Conservation (phyloP, 495 filamentous ascomycete species). For the Penicillium roqueforti region DNA sequence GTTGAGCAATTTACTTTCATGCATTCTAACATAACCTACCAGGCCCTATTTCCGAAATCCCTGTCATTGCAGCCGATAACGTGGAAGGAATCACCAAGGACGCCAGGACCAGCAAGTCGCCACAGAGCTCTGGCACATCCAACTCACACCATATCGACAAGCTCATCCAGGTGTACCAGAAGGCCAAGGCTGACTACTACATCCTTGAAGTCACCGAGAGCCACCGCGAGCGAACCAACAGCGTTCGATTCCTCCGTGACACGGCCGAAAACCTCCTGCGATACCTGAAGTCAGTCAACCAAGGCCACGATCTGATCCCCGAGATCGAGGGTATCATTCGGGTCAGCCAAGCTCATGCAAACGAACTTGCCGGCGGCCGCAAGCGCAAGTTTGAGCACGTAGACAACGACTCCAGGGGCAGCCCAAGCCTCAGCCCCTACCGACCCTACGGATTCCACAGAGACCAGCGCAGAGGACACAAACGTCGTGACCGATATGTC, state of each 20-base stretch:
- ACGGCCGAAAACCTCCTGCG: conserved; percentile 43
- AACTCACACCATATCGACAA: conserved; percentile 19
- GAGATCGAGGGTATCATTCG: conserved; percentile 32
- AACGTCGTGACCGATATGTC: neutral
- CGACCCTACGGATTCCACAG: conserved; percentile 1
- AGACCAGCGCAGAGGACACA: neutral
- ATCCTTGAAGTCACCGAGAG: conserved; percentile 8
- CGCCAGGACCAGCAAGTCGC: neutral
- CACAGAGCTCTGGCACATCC: neutral
- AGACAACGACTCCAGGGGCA: neutral
- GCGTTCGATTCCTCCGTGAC: conserved; percentile 47
- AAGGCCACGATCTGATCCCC: conserved; percentile 20
- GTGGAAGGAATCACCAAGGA: neutral
- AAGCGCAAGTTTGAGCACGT: conserved; percentile 41
- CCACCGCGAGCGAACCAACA: conserved; percentile 23
- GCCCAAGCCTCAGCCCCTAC: neutral
- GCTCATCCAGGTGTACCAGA: conserved; percentile 33
- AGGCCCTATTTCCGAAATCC: conserved; percentile 1
- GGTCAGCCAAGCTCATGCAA: conserved; percentile 30
- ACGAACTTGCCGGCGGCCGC: conserved; percentile 39
- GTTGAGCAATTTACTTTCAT: neutral
- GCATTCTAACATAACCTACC: neutral
- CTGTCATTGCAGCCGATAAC: neutral
- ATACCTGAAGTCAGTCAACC: conserved; percentile 29
- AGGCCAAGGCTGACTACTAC: conserved; percentile 39